Conservation (phyloP, 139 green algal genomes). For the Haematococcus lacustris region DNA sequence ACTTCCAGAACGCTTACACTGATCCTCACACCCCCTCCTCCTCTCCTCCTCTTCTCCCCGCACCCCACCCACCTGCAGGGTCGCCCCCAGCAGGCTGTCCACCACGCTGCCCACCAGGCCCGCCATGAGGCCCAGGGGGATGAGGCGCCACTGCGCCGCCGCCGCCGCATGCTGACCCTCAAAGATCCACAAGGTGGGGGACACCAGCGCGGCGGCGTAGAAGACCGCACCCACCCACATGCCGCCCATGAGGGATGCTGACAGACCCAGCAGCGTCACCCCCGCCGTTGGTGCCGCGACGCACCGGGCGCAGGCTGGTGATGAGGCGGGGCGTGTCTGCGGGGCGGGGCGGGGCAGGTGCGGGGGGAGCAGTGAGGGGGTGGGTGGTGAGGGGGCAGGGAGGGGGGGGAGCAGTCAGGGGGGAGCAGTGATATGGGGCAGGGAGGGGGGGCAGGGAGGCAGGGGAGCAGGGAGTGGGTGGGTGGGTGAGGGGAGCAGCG, state of each 20-base stretch:
- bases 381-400: no score
- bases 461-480: no score
- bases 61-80: constrained; percentile 70
- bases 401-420: no score
- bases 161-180: constrained; percentile 19
- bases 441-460: no score
- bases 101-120: constrained; percentile 82
- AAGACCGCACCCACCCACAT: constrained; percentile 67
- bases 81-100: constrained; percentile 89
- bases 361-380: no score
- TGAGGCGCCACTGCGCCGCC: constrained; percentile 43
- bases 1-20: no score
- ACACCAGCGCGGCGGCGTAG: constrained; percentile 41
- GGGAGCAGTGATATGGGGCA: no score
- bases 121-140: constrained; percentile 54
- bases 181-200: constrained; percentile 52
- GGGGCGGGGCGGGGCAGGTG: no score
- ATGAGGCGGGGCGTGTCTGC: constrained; percentile 69
- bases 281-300: constrained; percentile 79
- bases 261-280: constrained; percentile 67
- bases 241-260: constrained; percentile 60
- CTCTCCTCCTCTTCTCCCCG: no score
- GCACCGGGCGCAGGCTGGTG: constrained; percentile 61
- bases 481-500: no score
- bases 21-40: no score